A percentile compares a stretch with the other conserved stretches of the same genome.
Evolutionary conservation across 345 rosid genomes (phyloP).

Genomic region (Populus nigra): DNA sequence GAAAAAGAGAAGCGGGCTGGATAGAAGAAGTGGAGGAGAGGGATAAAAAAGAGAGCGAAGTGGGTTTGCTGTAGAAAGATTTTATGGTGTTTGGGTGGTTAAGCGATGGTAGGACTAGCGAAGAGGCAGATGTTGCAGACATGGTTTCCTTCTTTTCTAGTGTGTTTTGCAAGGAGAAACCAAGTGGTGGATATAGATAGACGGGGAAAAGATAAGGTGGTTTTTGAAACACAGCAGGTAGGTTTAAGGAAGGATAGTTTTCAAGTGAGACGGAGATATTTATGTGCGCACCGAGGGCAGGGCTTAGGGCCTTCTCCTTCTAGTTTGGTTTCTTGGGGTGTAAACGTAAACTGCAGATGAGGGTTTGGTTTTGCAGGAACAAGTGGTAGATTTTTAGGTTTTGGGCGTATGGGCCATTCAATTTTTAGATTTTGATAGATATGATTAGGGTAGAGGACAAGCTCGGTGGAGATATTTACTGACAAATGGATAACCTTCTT

Average conservation of each 20-base stretch:
- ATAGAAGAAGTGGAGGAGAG: slow-evolving; percentile 26
- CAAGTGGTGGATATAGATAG: slow-evolving; percentile 30
- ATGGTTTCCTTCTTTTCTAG: slow-evolving; percentile 27
- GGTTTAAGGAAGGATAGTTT: neutral
- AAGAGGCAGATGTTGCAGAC: slow-evolving; percentile 61
- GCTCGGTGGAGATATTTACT: too few species aligned
- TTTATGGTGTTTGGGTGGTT: slow-evolving; percentile 45
- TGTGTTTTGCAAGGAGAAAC: neutral
- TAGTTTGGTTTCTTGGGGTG: neutral
- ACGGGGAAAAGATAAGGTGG: slow-evolving; percentile 19
- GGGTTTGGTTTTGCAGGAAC: neutral
- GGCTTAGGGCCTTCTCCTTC: neutral
- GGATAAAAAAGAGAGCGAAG: slow-evolving; percentile 35
- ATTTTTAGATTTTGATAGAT: too few species aligned
- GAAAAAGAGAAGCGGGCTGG: slow-evolving; percentile 36
- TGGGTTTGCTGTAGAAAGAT: slow-evolving; percentile 32
- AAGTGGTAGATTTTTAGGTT: neutral
- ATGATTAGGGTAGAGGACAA: neutral
- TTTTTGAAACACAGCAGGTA: neutral
- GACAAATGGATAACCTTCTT: neutral
- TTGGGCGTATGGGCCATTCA: neutral
- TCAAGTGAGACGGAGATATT: slow-evolving; percentile 1
- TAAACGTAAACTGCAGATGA: too few species aligned
- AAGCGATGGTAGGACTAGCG: slow-evolving; percentile 58
- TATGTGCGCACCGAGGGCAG: neutral